These are phyloP conservation scores for Fusarium sp. DNA, from an alignment of 2,329 filamentous ascomycete species.

Conservation along the genomic window DNA sequence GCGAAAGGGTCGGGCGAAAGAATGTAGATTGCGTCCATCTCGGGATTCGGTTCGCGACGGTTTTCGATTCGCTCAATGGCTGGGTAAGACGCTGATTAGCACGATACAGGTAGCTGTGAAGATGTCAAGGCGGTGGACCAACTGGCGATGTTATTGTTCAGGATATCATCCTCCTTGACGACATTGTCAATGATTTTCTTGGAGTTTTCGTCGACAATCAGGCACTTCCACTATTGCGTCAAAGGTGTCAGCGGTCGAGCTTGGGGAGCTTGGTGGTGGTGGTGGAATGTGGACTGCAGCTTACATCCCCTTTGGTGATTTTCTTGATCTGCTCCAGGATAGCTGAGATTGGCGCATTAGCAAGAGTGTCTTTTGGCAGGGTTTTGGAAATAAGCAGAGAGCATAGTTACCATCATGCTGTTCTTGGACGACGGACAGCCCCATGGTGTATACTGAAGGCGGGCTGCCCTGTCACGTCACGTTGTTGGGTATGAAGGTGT, in stretches of 20 bases:
- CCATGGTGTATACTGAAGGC: conserved; percentile 68
- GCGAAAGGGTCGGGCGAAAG: conserved; percentile 87
- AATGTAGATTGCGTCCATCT: conserved; percentile 95
- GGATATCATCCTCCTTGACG: conserved; percentile 93
- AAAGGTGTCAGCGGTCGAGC: conserved; percentile 16
- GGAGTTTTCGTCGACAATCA: conserved; percentile 86
- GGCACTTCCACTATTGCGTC: conserved; percentile 84
- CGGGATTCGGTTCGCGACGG: conserved; percentile 79
- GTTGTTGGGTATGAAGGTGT: conserved; percentile 26
- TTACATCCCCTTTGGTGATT: conserved; percentile 83
- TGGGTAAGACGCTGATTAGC: conserved; percentile 50
- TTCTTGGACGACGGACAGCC: conserved; percentile 82
- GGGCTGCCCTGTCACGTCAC: conserved; percentile 40
- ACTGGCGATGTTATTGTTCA: conserved; percentile 97
- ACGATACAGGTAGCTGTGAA: conserved; percentile 16
- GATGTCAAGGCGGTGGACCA: conserved; percentile 49
- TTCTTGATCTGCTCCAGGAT: conserved; percentile 67
- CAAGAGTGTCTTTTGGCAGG: neutral
- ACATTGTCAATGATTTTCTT: conserved; percentile 90
- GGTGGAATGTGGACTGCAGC: conserved; percentile 40
- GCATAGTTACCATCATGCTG: conserved; percentile 64
- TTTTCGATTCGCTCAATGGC: conserved; percentile 96
- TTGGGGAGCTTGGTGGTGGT: neutral
- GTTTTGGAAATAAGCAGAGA: neutral
- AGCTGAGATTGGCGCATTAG: conserved; percentile 43